Conservation (phyloP, 768 basidiomycete species). For the Lactarius deliciosus region DNA sequence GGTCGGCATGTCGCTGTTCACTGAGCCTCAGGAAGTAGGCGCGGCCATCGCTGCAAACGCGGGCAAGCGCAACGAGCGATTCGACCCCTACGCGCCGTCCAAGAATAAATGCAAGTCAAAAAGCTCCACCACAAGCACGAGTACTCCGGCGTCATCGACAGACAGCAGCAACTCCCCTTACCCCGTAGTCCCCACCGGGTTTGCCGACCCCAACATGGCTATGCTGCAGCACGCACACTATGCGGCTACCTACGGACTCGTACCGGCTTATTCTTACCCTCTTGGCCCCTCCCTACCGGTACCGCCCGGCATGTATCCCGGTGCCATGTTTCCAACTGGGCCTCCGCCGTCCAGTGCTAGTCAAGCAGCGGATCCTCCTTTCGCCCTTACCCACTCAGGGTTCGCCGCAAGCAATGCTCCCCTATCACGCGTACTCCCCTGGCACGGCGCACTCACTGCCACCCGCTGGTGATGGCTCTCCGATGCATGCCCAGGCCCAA, state of each 20-base stretch:
- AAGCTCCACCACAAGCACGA: slow-evolving; percentile 12
- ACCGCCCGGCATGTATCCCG: slow-evolving; percentile 10
- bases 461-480: slow-evolving; percentile 15
- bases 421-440: slow-evolving; percentile 18
- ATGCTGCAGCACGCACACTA: slow-evolving; percentile 30
- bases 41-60: slow-evolving; percentile 18
- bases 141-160: slow-evolving; percentile 25
- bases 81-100: slow-evolving; percentile 35
- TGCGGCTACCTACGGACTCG: slow-evolving; percentile 23
- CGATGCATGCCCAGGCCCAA: slow-evolving; percentile 16
- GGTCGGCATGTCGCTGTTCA: slow-evolving; percentile 28
- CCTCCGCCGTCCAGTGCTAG: slow-evolving; percentile 12
- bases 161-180: slow-evolving; percentile 16
- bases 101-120: slow-evolving; percentile 27
- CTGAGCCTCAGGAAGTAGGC: slow-evolving; percentile 27
- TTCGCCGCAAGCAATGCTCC: slow-evolving; percentile 14
- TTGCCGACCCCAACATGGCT: slow-evolving; percentile 26
- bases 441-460: slow-evolving; percentile 8
- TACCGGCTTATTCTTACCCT: slow-evolving; percentile 23
- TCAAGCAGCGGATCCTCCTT: slow-evolving; percentile 9
- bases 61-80: slow-evolving; percentile 36
- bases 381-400: slow-evolving; percentile 17
- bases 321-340: slow-evolving; percentile 18
- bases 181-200: slow-evolving; percentile 17
- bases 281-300: slow-evolving; percentile 25